These are phyloP conservation scores for Aspergillus quadrilineatus DNA, from an alignment of 2,329 filamentous ascomycete species.

Conservation along the genomic window DNA sequence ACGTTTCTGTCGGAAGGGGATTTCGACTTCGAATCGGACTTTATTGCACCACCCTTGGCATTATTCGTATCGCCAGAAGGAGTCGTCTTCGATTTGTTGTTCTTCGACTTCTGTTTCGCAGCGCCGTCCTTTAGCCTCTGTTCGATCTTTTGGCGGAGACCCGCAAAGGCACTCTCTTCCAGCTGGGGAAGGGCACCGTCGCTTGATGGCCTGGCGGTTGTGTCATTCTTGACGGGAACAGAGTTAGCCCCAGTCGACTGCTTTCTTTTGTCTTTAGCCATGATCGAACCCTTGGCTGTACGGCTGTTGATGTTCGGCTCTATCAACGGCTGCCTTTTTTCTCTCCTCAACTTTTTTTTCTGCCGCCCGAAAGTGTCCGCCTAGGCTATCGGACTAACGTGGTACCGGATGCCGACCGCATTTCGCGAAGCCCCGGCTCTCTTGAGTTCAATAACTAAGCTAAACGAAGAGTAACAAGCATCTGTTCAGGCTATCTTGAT, in stretches of 20 bases:
- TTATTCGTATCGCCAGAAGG: constrained; percentile 25
- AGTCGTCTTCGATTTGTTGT: constrained; percentile 25
- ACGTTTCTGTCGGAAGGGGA: constrained; percentile 25
- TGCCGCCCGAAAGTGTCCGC: constrained; percentile 28
- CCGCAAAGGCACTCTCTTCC: constrained; percentile 41
- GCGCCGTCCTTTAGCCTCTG: constrained; percentile 38
- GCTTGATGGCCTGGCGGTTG: constrained; percentile 22
- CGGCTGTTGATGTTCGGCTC: constrained; percentile 9
- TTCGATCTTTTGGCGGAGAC: constrained; percentile 44
- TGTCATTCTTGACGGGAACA: constrained; percentile 18
- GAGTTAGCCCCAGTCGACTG: constrained; percentile 29
- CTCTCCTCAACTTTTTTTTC: constrained; percentile 32
- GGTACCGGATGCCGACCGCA: constrained; percentile 16
- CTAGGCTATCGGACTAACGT: constrained; percentile 29
- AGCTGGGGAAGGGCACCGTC: constrained; percentile 34
- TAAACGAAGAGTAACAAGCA: not conserved
- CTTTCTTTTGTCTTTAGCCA: constrained; percentile 42
- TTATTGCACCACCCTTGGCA: constrained; percentile 12
- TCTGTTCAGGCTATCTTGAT: not conserved
- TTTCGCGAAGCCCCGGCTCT: constrained; percentile 2
- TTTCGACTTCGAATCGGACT: constrained; percentile 21
- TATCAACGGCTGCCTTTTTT: constrained; percentile 27
- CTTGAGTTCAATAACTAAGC: constrained; percentile 3
- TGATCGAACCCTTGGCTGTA: constrained; percentile 23
- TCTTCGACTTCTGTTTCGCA: constrained; percentile 33